Percentiles rank a stretch among this genome's conserved stretches.
phyloP scores from a whole-genome alignment of 257 asterid genomes.

The Solanum etuberosum region DNA sequence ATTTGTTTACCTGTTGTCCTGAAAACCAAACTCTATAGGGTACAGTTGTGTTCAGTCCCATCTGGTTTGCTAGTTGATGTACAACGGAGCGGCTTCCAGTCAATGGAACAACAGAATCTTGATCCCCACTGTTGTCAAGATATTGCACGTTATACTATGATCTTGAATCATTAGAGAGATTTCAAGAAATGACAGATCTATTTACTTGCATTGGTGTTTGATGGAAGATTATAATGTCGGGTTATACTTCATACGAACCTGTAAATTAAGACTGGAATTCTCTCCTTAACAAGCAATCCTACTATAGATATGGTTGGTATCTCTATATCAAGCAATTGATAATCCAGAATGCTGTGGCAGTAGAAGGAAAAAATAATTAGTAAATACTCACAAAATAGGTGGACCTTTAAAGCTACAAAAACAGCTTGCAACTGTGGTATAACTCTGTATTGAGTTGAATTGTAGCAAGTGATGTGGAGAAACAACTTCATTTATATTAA shows the following conservation, averaged over 20 bases:
- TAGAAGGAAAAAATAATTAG: neutral
- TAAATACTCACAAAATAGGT: neutral
- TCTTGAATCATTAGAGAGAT: neutral
- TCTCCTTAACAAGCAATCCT: constrained; percentile 44
- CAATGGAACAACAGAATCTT: constrained; percentile 66
- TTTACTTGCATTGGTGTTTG: neutral
- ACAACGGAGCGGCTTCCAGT: constrained; percentile 52
- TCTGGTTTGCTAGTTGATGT: constrained; percentile 32
- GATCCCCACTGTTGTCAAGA: constrained; percentile 45
- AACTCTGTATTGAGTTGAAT: neutral
- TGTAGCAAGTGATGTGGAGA: neutral
- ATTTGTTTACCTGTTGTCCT: constrained; percentile 40
- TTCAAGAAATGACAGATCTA: neutral
- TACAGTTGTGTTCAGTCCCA: constrained; percentile 34
- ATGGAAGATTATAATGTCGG: neutral
- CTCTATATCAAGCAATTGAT: constrained; percentile 57
- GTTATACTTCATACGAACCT: constrained; percentile 20
- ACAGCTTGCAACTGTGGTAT: neutral
- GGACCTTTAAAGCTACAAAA: neutral
- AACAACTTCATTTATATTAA: neutral
- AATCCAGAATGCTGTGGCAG: constrained; percentile 35
- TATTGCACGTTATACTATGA: neutral
- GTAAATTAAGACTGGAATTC: constrained; percentile 44
- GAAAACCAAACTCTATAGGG: constrained; percentile 63
- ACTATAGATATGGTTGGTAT: constrained; percentile 39